phyloP scores from a whole-genome alignment of 2,329 filamentous ascomycete species.

The Helotiales sp. region DNA sequence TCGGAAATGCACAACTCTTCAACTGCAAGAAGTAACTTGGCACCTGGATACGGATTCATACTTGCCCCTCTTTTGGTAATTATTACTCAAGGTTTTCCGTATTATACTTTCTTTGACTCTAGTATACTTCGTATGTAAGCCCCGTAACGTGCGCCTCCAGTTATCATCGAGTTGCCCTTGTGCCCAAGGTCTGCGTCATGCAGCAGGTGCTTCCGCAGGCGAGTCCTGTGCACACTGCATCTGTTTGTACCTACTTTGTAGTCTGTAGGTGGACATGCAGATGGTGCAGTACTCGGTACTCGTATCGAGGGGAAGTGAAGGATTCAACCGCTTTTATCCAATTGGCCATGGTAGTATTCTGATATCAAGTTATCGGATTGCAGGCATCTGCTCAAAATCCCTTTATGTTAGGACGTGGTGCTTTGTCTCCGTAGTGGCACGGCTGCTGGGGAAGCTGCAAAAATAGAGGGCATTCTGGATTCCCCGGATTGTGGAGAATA shows the following conservation, averaged over 20 bases:
- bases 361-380: not conserved
- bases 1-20: not conserved
- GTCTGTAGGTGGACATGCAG: not conserved
- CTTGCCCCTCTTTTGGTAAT: not conserved
- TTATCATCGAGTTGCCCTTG: not conserved
- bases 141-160: not conserved
- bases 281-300: not conserved
- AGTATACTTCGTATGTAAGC: not conserved
- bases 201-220: slow-evolving; percentile 1
- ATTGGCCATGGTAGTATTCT: not conserved
- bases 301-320: not conserved
- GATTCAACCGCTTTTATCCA: not conserved
- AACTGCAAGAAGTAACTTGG: not conserved
- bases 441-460: not conserved
- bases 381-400: not conserved
- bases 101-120: not conserved
- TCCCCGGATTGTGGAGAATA: not conserved
- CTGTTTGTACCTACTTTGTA: too few species aligned
- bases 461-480: slow-evolving; percentile 4
- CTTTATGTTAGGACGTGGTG: not conserved
- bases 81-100: not conserved
- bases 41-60: not conserved
- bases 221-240: not conserved
- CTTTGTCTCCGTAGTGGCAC: not conserved
- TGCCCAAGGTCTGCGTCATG: not conserved